Percentiles rank a stretch among this genome's conserved stretches.
These are phyloP conservation scores for Nemania sp. DNA, from an alignment of 2,329 filamentous ascomycete genomes.

Conservation along the genomic window DNA sequence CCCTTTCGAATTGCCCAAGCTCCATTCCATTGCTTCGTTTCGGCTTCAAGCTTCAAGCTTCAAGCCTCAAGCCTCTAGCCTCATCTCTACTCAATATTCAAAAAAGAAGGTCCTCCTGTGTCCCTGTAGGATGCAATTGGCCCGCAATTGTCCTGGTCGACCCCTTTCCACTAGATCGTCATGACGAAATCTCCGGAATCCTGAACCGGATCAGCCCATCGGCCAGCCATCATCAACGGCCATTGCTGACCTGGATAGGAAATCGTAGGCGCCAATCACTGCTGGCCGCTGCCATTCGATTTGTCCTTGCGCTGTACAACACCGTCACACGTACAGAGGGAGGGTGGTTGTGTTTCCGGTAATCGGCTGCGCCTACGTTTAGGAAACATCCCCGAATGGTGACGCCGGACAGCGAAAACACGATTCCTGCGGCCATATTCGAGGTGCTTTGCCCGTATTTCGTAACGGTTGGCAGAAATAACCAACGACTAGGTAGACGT, in stretches of 20 bases:
- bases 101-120: neutral
- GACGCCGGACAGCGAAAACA: constrained; percentile 26
- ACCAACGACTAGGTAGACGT: neutral
- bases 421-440: constrained; percentile 11
- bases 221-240: constrained; percentile 17
- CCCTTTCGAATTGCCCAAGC: constrained; percentile 18
- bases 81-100: neutral
- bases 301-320: constrained; percentile 7
- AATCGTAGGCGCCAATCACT: constrained; percentile 12
- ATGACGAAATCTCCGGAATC: constrained; percentile 38
- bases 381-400: constrained; percentile 23
- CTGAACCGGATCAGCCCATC: constrained; percentile 36
- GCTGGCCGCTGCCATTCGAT: constrained; percentile 14
- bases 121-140: constrained; percentile 1
- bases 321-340: neutral
- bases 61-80: neutral
- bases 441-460: constrained; percentile 6
- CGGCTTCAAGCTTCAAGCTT: constrained; percentile 6
- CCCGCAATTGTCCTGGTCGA: constrained; percentile 19
- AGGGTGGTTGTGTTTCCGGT: constrained; percentile 19
- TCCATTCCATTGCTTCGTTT: constrained; percentile 6
- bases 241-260: constrained; percentile 15
- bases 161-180: constrained; percentile 18
- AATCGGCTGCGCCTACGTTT: constrained; percentile 19
- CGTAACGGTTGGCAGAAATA: constrained; percentile 20